Base-by-base conservation (phyloP, 1,284 basidiomycete species). In the Papiliotrema fonsecae region DNA sequence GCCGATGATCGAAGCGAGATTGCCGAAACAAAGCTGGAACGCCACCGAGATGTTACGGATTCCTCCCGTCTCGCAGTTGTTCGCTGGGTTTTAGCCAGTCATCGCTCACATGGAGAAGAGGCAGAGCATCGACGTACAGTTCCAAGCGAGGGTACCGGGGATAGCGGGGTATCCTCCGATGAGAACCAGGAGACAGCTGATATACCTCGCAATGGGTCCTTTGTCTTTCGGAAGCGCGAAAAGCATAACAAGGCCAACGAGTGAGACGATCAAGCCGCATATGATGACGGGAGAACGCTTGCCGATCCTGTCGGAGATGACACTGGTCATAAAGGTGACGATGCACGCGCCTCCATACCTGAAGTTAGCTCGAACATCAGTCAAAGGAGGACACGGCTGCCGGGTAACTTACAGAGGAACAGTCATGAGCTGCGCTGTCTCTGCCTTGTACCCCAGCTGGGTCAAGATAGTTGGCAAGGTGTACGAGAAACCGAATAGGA, bases 371-470 rank as follows among this genome's bases (percentile, higher is more conserved):
- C 16, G 19, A 6, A 16, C 34, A 19, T 6, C 34, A 16, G 6
- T 14, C 16, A 14, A 19, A 35, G 6, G 4, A 31, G 9, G 30
- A 10, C 14, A n/a, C 16, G 14, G 34, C 16, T 6, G 34, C 19
- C 16, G 34, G 34, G 5, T 6, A 6, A 35, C 34, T 6, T 35
- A 58, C 16, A 56, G 27, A n/a, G 61, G 61, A 21, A 61, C 50
- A 1, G 57, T 59, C 35, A 63, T 44, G 13, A 63, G 48, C 48
- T 63, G 61, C 7, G 61, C 61, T 16, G 53, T 52, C 6, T 47
- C 56, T 7, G 58, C 57, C 22, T 44, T 40, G 59, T 55, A 61
- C 10, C 62, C 62, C 38, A 65, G 48, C 47, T 56, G 50, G 2
- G 46, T 50, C n/a, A 62, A 25, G 35, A 61, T 57, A 2, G 54